Evolutionary conservation across 2,329 filamentous ascomycete species (phyloP), one percentile per base, ranked within the genome.

Genomic region (Penicillium sp.): DNA sequence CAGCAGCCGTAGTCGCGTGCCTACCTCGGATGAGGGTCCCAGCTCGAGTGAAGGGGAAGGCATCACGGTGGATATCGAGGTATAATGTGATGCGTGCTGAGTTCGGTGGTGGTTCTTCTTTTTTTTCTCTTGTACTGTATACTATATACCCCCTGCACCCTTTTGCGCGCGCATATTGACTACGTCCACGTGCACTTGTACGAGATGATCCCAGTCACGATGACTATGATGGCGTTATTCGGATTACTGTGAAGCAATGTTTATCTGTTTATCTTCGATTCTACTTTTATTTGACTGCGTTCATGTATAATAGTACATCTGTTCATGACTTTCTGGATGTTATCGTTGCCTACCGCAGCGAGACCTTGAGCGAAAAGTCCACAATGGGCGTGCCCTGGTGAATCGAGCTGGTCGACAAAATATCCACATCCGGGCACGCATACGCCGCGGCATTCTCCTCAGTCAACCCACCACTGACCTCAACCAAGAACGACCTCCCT

Each of bases 321-420:
- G 22, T 6, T 50, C 33, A 50, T 27, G 2, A 22, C 39, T 31
- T 18, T 13, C 27, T 19, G n/a, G 24, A 27, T 27, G 10, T 13
- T 16, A 10, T n/a, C 11, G 6, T 27, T 36, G 6, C 18, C 55
- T 66, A 76, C 46, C 71, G 69, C 64, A 78, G 54, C 24, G 72
- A 76, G 43, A 99, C 93, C 81, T 99, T 99, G 66, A 99, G 82
- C 5, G 93, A 97, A 75, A 97, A 98, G 76, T 99, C 95, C 47
- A 99, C 87, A 73, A 97, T 92, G 33, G 90, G 87, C 3, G 96
- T 92, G 2, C 95, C 94, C 79, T 99, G 95, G 72, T 99, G 95
- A 71, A 99, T 97, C 54, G 91, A 94, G 74, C 93, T 97, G 44
- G 94, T 97, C 44, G 93, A 97, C 68, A 98, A 88, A 66, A 99